A percentile compares a stretch with the other conserved stretches of the same genome.
Evolutionary conservation across 306 rosid species (phyloP).

Genomic region (Astragalus glycyphyllos): DNA sequence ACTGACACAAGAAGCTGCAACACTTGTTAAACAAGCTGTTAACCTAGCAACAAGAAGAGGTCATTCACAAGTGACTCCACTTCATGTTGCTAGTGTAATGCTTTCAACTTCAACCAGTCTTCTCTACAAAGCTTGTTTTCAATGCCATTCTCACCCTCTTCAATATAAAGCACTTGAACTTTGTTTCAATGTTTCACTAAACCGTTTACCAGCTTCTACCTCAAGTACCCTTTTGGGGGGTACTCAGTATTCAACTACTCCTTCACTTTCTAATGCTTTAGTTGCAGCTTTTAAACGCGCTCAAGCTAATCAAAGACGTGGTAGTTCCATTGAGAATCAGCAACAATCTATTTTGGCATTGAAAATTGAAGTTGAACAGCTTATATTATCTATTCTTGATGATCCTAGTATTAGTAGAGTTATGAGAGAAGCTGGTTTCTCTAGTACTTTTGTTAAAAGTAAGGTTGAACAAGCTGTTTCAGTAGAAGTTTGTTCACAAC

Average conservation of each 20-base stretch:
- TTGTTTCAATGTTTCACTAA: slow-evolving; percentile 91
- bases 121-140: slow-evolving; percentile 74
- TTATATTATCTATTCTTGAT: slow-evolving; percentile 76
- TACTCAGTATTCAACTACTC: slow-evolving; percentile 61
- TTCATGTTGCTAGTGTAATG: slow-evolving; percentile 91
- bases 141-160: slow-evolving; percentile 89
- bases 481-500: slow-evolving; percentile 59
- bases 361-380: slow-evolving; percentile 83
- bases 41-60: slow-evolving; percentile 77
- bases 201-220: slow-evolving; percentile 78
- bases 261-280: slow-evolving; percentile 81
- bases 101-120: slow-evolving; percentile 71
- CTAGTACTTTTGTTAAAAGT: slow-evolving; percentile 70
- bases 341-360: slow-evolving; percentile 71
- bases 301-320: slow-evolving; percentile 86
- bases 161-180: slow-evolving; percentile 93
- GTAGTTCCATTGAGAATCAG: slow-evolving; percentile 70
- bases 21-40: slow-evolving; percentile 70
- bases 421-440: slow-evolving; percentile 96
- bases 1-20: slow-evolving; percentile 66
- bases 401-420: slow-evolving; percentile 94
- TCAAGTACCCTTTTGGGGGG: slow-evolving; percentile 68
- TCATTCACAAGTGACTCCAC: slow-evolving; percentile 94
- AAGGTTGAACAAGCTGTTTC: slow-evolving; percentile 75
- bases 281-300: slow-evolving; percentile 91